Conservation (phyloP, 2,329 filamentous ascomycete species). For the Rhynchosporium graminicola region DNA sequence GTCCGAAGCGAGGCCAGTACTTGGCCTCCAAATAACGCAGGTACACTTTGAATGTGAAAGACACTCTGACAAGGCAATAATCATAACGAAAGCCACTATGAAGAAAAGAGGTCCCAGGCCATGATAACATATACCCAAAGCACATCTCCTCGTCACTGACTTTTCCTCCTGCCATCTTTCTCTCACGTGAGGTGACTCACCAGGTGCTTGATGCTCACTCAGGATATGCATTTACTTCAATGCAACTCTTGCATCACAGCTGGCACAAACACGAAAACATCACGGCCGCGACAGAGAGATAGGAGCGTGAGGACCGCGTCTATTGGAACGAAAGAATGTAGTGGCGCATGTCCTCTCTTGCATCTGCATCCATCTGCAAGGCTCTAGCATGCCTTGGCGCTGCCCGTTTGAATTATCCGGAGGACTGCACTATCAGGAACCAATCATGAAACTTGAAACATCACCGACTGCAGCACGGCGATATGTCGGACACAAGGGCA, state of each 20-base stretch:
- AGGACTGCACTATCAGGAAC: constrained; percentile 17
- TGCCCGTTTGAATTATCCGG: constrained; percentile 19
- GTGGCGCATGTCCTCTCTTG: constrained; percentile 21
- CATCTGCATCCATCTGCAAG: constrained; percentile 10
- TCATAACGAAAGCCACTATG: constrained; percentile 20
- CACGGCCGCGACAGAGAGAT: constrained; percentile 53
- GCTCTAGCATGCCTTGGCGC: constrained; percentile 10
- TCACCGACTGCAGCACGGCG: constrained; percentile 9
- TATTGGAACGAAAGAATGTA: constrained; percentile 28
- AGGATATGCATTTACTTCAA: constrained; percentile 9
- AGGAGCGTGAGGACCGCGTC: constrained; percentile 28
- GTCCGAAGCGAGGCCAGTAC: constrained; percentile 16
- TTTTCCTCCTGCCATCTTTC: constrained; percentile 13
- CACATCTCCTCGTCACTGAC: constrained; percentile 13
- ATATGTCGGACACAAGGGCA: constrained; percentile 1
- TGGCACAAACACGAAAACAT: constrained; percentile 35
- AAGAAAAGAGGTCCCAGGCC: constrained; percentile 8
- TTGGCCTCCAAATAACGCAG: constrained; percentile 2
- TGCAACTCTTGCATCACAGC: constrained; percentile 13
- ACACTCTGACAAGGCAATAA: constrained; percentile 16
- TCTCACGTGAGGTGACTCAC: constrained; percentile 26
- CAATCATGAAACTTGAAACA: constrained; percentile 32
- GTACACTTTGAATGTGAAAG: constrained; percentile 10
- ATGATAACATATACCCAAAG: constrained; percentile 29
- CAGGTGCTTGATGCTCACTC: constrained; percentile 2